Base-by-base conservation (phyloP, 495 filamentous ascomycete species). In the Penicillium robsamsonii region DNA sequence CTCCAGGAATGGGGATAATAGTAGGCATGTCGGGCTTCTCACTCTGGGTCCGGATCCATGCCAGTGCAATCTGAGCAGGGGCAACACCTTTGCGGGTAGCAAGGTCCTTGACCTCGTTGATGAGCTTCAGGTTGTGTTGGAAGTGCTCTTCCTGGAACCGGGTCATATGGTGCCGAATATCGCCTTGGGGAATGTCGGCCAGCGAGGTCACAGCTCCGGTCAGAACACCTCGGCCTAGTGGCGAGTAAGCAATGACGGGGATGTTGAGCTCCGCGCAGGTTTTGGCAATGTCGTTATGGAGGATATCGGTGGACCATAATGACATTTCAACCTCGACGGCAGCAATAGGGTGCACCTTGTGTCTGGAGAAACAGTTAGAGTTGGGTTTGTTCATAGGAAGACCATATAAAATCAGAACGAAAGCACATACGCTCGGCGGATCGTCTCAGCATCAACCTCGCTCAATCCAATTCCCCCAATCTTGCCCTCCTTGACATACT, bases 1-100 rank as follows among this genome's bases (percentile, higher is more conserved):
- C 83, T 13, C 92, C 91, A 1, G 91, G 92, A 59, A 96, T 95
- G 4, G 91, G 92, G 53, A 95, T 87, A 61, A 96, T 87, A 5
- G 77, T 79, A 12, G 85, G 83, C 67, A 86, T 78, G 12, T 84
- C 88, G 40, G 83, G 75, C 61, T 80, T 75, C 30, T 71, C 73
- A 44, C 81, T 79, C 53, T 85, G 66, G 4, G 73, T 72, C 33
- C 71, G 70, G 4, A 87, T 75, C 91, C 92, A 97, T 20, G 74
- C 81, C 51, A 96, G 74, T 11, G 90, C 92, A 35, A 96, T 73
- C 74, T 97, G 91, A 3, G 83, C 83, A 0, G 87, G 77, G 11
- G 87, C 89, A 59, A 82, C 82, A 12, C 82, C 83, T 76, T 93
- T 96, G 58, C 77, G 73, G 57, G 73, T 62, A 5, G 92, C 90